phyloP scores from a whole-genome alignment of 208 protist species.

The Angomonas deanei region DNA sequence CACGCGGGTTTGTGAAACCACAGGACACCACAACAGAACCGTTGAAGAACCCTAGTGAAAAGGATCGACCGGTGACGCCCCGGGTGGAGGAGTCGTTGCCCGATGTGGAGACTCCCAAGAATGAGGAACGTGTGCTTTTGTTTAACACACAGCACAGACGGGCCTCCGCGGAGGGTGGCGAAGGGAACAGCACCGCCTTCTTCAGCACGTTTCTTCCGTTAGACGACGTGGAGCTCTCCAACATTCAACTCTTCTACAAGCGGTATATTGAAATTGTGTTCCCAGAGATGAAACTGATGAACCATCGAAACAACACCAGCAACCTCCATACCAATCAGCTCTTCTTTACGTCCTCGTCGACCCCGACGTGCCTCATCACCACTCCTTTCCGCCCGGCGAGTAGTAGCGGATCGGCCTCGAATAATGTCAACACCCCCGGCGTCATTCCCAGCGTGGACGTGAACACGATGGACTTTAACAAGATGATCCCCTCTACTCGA shows the following conservation, averaged over 20 bases:
- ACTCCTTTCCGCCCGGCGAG: neutral
- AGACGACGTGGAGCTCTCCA: conserved; percentile 7
- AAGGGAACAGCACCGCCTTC: neutral
- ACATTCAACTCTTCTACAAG: conserved; percentile 3
- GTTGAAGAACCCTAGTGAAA: too few species aligned
- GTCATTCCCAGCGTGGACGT: neutral
- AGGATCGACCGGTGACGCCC: too few species aligned
- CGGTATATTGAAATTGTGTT: neutral
- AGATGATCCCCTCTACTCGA: neutral
- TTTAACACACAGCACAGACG: too few species aligned
- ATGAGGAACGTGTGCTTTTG: too few species aligned
- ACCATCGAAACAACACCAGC: conserved; percentile 1
- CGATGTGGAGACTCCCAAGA: too few species aligned
- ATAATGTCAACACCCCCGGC: too few species aligned
- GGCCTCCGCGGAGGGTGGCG: too few species aligned
- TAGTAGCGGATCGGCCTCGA: too few species aligned
- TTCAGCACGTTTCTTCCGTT: neutral
- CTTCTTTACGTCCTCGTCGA: neutral
- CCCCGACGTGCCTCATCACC: neutral
- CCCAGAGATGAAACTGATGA: neutral
- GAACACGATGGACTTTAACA: neutral
- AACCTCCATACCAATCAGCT: neutral
- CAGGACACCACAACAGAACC: neutral
- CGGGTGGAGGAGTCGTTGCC: too few species aligned
- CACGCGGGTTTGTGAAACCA: neutral